A percentile compares a stretch with the other conserved stretches of the same genome.
phyloP scores from a whole-genome alignment of 805 yeast genomes.

The Nakazawaea ernobii region DNA sequence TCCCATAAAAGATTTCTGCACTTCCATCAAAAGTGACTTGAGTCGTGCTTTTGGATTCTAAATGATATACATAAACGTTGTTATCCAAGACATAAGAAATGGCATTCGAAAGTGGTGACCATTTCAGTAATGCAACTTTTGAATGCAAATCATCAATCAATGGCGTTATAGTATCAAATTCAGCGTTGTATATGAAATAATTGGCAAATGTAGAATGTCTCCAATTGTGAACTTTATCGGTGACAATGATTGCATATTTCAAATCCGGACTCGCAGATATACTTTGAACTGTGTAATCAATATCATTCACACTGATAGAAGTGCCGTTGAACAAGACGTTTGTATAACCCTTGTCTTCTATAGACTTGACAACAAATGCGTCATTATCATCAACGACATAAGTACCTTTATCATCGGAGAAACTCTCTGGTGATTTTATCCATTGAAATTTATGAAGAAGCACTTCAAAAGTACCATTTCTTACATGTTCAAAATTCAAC shows the following conservation, averaged over 20 bases:
- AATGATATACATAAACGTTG: conserved; percentile 56
- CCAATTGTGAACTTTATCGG: conserved; percentile 57
- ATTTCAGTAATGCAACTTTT: conserved; percentile 43
- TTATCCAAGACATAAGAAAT: conserved; percentile 66
- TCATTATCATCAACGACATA: conserved; percentile 45
- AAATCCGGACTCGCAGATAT: conserved; percentile 66
- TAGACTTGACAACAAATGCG: conserved; percentile 50
- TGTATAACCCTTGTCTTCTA: conserved; percentile 38
- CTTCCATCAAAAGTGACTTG: conserved; percentile 71
- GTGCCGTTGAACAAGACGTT: conserved; percentile 46
- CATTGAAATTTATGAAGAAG: conserved; percentile 56
- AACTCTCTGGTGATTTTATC: conserved; percentile 50
- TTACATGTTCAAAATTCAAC: conserved; percentile 35
- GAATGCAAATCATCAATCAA: conserved; percentile 21
- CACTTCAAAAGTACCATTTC: conserved; percentile 56
- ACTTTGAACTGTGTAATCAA: conserved; percentile 40
- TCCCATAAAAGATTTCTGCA: conserved; percentile 69
- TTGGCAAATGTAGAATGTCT: conserved; percentile 41
- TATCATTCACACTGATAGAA: conserved; percentile 32
- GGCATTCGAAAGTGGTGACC: conserved; percentile 68
- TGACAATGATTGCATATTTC: conserved; percentile 48
- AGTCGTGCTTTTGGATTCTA: conserved; percentile 21
- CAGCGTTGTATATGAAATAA: conserved; percentile 10
- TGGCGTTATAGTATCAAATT: conserved; percentile 16
- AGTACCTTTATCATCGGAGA: conserved; percentile 56